Evolutionary conservation across 2,329 filamentous ascomycete species (phyloP).

Genomic region (Dothidotthia symphoricarpi): DNA sequence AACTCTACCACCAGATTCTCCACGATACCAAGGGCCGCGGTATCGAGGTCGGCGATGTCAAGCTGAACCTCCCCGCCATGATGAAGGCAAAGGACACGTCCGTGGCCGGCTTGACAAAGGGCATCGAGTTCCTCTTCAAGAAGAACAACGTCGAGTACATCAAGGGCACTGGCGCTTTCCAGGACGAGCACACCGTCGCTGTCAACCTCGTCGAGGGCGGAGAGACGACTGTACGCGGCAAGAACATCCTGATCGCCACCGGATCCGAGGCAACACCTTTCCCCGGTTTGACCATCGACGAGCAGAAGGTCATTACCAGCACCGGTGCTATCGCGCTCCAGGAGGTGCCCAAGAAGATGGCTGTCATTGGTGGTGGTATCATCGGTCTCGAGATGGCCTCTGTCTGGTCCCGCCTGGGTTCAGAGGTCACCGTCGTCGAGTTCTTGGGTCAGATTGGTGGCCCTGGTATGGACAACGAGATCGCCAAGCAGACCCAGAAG

Average conservation of each 20-base stretch:
- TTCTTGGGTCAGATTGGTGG: constrained; percentile 95
- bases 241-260: constrained; percentile 98
- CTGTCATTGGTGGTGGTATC: constrained; percentile 97
- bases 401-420: constrained; percentile 90
- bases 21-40: constrained; percentile 97
- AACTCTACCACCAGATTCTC: constrained; percentile 93
- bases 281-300: constrained; percentile 91
- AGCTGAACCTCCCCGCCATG: constrained; percentile 90
- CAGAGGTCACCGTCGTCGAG: constrained; percentile 96
- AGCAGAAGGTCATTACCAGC: constrained; percentile 96
- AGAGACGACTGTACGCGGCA: constrained; percentile 80
- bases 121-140: constrained; percentile 97
- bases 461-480: constrained; percentile 93
- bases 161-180: constrained; percentile 86
- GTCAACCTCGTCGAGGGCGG: constrained; percentile 88
- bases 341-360: constrained; percentile 92
- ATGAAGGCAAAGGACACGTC: constrained; percentile 99
- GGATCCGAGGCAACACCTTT: constrained; percentile 95
- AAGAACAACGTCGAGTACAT: constrained; percentile 99
- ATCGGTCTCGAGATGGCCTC: constrained; percentile 98
- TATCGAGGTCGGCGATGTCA: constrained; percentile 96
- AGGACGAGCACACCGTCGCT: constrained; percentile 86
- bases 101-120: constrained; percentile 86
- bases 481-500: constrained; percentile 89
- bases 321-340: constrained; percentile 88